Evolutionary conservation across 306 rosid genomes (phyloP), one percentile per base, ranked within the genome.

Genomic region (Trifolium subterraneum): DNA sequence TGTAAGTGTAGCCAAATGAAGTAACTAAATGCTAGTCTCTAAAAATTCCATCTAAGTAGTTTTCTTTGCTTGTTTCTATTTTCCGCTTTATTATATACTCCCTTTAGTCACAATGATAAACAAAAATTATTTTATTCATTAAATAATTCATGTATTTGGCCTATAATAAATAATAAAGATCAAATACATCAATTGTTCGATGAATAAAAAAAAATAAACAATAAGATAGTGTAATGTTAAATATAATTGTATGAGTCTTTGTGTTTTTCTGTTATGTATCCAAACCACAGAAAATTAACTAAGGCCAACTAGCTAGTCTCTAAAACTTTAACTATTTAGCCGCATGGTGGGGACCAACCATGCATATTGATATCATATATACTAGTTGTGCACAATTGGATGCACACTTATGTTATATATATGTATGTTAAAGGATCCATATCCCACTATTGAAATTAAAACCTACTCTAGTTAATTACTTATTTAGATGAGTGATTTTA

Each of bases 31-130:
- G n/a, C n/a, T n/a, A n/a, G n/a, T n/a, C n/a, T n/a, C n/a, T n/a
- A n/a, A n/a, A n/a, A n/a, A n/a, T n/a, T n/a, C n/a, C n/a, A n/a
- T n/a, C n/a, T n/a, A n/a, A n/a, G n/a, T n/a, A n/a, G n/a, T n/a
- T n/a, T n/a, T n/a, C n/a, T n/a, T n/a, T n/a, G 18, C 61, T 67
- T 18, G 10, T 20, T 47, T 25, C 16, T 18, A 27, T 16, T 44
- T 67, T 76, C 22, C 22, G 19, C 81, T n/a, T n/a, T n/a, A n/a
- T n/a, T 60, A 60, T 77, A 33, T 47, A 45, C 13, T 55, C 1
- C 10, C 25, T 22, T 1, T 22, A 22, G 2, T 22, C 25, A 22
- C 25, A 22, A 22, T 22, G 1, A 22, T 1, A 22, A 22, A 22
- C 2, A 22, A 22, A 22, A 22, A 22, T 22, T 22, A 1, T 22